A percentile compares a stretch with the other conserved stretches of the same genome.
phyloP scores from a whole-genome alignment of 306 rosid species.

The Prunus salicina region DNA sequence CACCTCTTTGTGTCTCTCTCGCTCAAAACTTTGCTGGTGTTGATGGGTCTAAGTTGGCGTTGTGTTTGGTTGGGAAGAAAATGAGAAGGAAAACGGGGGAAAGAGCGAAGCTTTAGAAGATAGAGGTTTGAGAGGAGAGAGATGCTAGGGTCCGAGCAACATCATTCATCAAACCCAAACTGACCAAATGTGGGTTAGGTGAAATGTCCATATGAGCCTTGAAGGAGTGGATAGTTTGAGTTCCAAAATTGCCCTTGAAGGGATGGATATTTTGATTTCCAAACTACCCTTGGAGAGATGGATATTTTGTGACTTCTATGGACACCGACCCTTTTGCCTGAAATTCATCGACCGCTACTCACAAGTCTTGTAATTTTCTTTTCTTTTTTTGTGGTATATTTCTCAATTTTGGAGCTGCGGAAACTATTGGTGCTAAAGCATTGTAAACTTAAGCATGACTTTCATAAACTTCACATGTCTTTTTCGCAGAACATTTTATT shows the following conservation, averaged over 20 bases:
- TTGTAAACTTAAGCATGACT: no score
- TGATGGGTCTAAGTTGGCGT: neutral
- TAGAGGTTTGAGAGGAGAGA: neutral
- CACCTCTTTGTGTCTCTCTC: neutral
- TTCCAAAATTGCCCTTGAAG: neutral
- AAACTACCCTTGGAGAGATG: neutral
- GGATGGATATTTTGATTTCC: neutral
- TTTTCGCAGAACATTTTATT: no score
- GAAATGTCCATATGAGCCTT: neutral
- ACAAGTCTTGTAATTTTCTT: no score
- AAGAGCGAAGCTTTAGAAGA: neutral
- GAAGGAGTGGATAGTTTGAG: neutral
- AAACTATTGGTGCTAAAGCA: no score
- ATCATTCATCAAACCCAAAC: neutral
- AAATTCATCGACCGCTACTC: neutral
- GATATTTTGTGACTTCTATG: neutral
- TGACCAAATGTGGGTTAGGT: neutral
- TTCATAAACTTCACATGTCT: no score
- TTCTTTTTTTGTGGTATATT: no score
- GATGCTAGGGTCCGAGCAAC: neutral
- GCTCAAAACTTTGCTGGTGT: neutral
- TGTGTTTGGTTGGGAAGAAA: slow-evolving; percentile 9
- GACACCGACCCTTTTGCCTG: neutral
- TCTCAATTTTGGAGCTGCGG: no score
- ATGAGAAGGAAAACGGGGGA: slow-evolving; percentile 3